phyloP scores from a whole-genome alignment of 2,329 filamentous ascomycete species.

The Ceratocystis smalleyi region DNA sequence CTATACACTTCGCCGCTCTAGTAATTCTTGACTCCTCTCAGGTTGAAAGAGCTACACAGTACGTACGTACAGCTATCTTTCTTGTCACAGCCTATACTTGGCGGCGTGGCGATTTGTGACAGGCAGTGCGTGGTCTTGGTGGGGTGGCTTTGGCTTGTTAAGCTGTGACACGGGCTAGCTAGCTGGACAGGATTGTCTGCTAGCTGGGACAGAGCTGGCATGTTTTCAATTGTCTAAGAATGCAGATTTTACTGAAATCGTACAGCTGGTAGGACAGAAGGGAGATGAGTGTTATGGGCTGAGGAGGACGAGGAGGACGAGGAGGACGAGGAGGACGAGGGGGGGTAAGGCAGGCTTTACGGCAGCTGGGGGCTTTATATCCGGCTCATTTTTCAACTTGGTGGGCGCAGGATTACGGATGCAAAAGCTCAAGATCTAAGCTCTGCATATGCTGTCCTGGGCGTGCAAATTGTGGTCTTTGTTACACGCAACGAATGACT shows the following conservation, averaged over 20 bases:
- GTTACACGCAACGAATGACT: background rate
- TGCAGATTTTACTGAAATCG: background rate
- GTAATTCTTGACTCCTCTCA: background rate
- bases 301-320: no score
- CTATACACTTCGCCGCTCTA: background rate
- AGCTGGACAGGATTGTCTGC: background rate
- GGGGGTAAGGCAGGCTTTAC: no score
- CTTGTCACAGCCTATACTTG: background rate
- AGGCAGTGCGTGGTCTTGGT: background rate
- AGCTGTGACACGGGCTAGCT: background rate
- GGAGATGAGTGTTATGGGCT: no score
- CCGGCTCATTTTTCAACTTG: no score
- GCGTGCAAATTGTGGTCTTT: no score
- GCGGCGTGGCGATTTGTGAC: background rate
- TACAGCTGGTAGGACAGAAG: background rate
- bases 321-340: no score
- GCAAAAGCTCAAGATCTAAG: no score
- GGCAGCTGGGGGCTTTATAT: no score
- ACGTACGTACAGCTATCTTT: no score
- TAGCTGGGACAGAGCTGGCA: background rate
- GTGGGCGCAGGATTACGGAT: no score
- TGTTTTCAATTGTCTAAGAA: background rate
- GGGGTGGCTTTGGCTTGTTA: background rate
- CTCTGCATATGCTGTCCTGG: no score
- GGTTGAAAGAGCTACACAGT: no score